A percentile compares a stretch with the other conserved stretches of the same genome.
phyloP scores from a whole-genome alignment of 2,329 filamentous ascomycete species.

The Colletotrichum nymphaeae region DNA sequence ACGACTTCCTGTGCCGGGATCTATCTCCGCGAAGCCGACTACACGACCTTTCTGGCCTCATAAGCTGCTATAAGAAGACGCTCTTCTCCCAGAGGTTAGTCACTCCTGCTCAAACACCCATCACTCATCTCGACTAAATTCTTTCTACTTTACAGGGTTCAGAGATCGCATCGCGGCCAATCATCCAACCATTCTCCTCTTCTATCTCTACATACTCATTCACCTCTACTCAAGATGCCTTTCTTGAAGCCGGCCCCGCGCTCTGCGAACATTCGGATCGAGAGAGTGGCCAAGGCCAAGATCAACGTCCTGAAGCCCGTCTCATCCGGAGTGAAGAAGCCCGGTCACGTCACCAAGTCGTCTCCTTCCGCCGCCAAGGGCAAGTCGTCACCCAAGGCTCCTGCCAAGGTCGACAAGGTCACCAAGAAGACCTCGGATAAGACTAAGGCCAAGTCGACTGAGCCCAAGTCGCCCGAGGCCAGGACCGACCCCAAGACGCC shows the following conservation, averaged over 20 bases:
- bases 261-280: neutral
- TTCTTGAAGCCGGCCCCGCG: neutral
- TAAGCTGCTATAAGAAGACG: too few species aligned
- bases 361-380: neutral
- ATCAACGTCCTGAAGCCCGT: neutral
- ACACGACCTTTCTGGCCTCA: too few species aligned
- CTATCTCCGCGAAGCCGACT: too few species aligned
- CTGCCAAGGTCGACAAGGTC: neutral
- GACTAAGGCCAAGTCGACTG: neutral
- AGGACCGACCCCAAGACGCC: neutral
- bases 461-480: too few species aligned
- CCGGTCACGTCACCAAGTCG: neutral
- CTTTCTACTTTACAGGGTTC: neutral
- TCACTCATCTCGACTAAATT: neutral
- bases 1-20: too few species aligned
- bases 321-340: neutral
- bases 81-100: neutral
- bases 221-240: neutral
- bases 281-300: neutral
- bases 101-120: neutral
- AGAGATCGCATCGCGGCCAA: rapidly evolving
- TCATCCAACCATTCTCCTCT: too few species aligned
- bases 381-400: neutral
- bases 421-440: neutral
- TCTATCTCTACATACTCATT: neutral